Evolutionary conservation across 1,284 basidiomycete genomes (phyloP).

Genomic region (Ustilago lituana): DNA sequence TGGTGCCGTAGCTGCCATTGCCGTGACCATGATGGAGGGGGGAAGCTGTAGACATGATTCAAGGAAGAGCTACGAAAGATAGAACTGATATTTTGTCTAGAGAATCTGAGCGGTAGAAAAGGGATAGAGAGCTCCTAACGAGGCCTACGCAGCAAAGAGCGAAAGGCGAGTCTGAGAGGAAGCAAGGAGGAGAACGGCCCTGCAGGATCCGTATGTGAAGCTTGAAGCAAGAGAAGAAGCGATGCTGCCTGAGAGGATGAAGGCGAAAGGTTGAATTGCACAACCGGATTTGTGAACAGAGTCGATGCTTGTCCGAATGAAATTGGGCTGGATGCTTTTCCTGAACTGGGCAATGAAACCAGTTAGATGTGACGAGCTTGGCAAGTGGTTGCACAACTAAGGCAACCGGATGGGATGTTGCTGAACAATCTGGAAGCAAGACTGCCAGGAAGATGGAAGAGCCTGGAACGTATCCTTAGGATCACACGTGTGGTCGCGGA

Average conservation of each 20-base stretch:
- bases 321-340: slow-evolving; percentile 14
- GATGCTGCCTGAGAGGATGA: too few relatives aligned
- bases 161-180: background rate
- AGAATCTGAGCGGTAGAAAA: background rate
- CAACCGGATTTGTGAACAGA: background rate
- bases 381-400: too few relatives aligned
- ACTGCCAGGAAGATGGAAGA: background rate
- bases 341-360: background rate
- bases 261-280: slow-evolving; percentile 17
- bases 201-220: background rate
- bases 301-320: slow-evolving; percentile 25
- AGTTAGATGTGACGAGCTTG: slow-evolving; percentile 5
- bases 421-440: too few relatives aligned
- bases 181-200: background rate
- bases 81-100: background rate
- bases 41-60: slow-evolving; percentile 47
- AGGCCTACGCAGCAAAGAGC: background rate
- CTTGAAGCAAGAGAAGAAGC: slow-evolving; percentile 3
- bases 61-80: background rate
- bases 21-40: slow-evolving; percentile 52
- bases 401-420: too few relatives aligned
- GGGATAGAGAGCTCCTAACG: background rate
- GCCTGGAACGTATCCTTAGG: too few relatives aligned
- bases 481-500: too few relatives aligned
- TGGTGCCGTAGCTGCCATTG: slow-evolving; percentile 46